Evolutionary conservation across 441 rosid species (phyloP), one percentile per base, ranked within the genome.

Genomic region (Adansonia gregorii): DNA sequence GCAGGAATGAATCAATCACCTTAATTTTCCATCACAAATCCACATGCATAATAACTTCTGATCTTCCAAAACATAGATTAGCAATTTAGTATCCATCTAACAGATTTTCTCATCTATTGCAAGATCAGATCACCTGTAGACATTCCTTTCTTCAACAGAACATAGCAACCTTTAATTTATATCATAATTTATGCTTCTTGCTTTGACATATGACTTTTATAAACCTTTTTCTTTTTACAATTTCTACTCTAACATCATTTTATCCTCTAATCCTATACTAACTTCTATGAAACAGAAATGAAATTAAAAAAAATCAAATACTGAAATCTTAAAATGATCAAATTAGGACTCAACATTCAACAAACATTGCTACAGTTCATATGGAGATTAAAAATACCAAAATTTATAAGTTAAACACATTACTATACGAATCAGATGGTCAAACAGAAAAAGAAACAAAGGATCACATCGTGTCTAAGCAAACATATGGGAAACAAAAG

Each of bases 391-490:
- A 17, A 55, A 68, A 72, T 4, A 39, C 20, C 49, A 54, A 39
- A 72, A 56, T 3, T 51, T 17, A 54, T n/a, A 17, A 72, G 27
- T 4, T 35, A 43, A 41, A 70, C 31, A 70, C 15, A 11, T 4
- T 48, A 4, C 35, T 6, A 1, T 67, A 19, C 17, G 12, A 14
- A 68, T 9, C n/a, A 24, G 10, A 43, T 65, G 69, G 10, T 35
- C 12, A 65, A 39, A 64, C 6, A 70, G 3, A 70, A 22, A 20
- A 69, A 72, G 51, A 72, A 72, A n/a, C 49, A 56, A 35, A 56
- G 31, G 66, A 72, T 55, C 31, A 56, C 2, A 24, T 5, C 74
- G 24, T 46, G 35, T 22, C 41, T 17, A 14, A 54, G 10, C 56
- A 48, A 49, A 48, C 35, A 70, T 20, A 24, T 9, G 27, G 61